Evolutionary conservation across 2,329 filamentous ascomycete species (phyloP).

Genomic region (Neofusicoccum ribis): DNA sequence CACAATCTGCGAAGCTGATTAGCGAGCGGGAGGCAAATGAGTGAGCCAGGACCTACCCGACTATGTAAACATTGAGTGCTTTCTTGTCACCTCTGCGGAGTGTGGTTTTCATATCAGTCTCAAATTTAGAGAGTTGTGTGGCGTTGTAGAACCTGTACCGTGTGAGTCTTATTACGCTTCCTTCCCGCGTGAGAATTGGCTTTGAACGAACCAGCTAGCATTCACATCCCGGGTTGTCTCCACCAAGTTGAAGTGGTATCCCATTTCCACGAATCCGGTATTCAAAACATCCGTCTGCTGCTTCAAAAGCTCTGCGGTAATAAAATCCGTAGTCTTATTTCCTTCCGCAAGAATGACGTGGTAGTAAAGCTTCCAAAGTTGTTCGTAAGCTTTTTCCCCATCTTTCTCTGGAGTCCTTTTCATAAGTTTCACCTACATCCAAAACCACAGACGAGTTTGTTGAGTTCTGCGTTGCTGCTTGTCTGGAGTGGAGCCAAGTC

Average conservation of each 20-base stretch:
- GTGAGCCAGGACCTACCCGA: conserved; percentile 21
- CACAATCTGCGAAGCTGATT: neutral
- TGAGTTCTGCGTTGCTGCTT: neutral
- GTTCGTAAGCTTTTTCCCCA: no score
- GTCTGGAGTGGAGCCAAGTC: neutral
- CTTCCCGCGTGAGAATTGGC: neutral
- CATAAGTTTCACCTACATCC: neutral
- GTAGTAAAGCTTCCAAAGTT: neutral
- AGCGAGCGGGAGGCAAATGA: neutral
- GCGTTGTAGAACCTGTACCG: neutral
- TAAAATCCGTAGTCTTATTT: neutral
- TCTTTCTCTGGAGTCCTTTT: no score
- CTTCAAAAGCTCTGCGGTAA: conserved; percentile 23
- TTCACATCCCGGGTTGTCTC: conserved; percentile 51
- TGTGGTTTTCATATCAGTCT: conserved; percentile 48
- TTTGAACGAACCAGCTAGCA: conserved; percentile 38
- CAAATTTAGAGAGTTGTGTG: conserved; percentile 16
- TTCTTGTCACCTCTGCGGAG: conserved; percentile 49
- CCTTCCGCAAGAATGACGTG: neutral
- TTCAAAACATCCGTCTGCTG: conserved; percentile 52
- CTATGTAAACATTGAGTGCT: conserved; percentile 36
- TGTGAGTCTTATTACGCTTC: neutral
- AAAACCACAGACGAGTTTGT: neutral
- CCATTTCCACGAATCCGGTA: conserved; percentile 44
- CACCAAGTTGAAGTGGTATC: conserved; percentile 48